A percentile compares a stretch with the other conserved stretches of the same genome.
These are phyloP conservation scores for Elsinoe fawcettii DNA, from an alignment of 2,329 filamentous ascomycete genomes.

Conservation along the genomic window DNA sequence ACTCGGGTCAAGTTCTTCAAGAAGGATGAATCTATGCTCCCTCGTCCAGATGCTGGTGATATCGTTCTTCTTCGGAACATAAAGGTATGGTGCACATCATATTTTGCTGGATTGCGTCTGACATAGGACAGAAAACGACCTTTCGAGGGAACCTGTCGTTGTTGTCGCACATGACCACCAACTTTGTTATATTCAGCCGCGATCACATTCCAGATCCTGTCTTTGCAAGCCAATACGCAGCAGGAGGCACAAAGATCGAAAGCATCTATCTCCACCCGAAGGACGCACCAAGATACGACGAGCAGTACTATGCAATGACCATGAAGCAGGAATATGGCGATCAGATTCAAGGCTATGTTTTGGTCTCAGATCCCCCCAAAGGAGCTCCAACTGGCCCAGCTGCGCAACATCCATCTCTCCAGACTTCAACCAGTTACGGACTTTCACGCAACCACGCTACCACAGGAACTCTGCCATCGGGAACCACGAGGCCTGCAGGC, in stretches of 20 bases:
- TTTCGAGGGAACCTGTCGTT: not conserved
- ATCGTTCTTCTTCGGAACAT: constrained; percentile 52
- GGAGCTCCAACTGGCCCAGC: constrained; percentile 17
- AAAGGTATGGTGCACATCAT: constrained; percentile 20
- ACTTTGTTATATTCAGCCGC: constrained; percentile 1
- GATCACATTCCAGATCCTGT: constrained; percentile 5
- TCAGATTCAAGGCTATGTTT: not conserved
- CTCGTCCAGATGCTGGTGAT: constrained; percentile 48
- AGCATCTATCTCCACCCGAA: not conserved
- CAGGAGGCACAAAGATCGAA: constrained; percentile 5
- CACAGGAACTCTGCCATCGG: not conserved
- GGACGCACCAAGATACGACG: constrained; percentile 12
- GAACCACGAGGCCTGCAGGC: constrained; percentile 22
- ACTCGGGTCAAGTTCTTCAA: constrained; percentile 56
- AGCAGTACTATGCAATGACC: constrained; percentile 22
- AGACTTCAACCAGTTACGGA: not conserved
- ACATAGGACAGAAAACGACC: not conserved
- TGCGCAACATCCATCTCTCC: not conserved
- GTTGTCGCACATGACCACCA: not conserved
- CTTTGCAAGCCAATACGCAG: constrained; percentile 1
- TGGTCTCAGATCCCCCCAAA: not conserved
- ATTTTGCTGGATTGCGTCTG: not conserved
- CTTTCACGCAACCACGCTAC: not conserved
- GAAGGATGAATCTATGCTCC: constrained; percentile 27
- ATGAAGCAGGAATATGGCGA: constrained; percentile 6